Evolutionary conservation across 2,329 filamentous ascomycete genomes (phyloP).

Genomic region (Aureobasidium subglaciale): DNA sequence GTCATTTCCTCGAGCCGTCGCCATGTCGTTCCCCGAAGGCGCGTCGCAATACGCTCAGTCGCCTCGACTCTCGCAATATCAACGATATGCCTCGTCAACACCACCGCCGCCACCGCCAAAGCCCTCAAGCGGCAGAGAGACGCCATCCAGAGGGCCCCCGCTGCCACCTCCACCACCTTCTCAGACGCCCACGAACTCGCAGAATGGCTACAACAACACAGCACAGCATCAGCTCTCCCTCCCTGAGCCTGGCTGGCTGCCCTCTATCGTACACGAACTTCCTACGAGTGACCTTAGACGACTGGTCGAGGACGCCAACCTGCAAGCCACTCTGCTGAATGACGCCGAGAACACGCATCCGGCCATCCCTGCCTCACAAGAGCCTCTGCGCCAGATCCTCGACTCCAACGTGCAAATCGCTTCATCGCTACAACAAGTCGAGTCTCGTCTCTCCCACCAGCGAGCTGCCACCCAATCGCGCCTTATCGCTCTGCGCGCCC

Average conservation of each 20-base stretch:
- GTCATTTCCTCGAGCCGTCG: neutral
- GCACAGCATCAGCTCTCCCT: constrained; percentile 20
- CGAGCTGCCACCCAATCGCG: constrained; percentile 71
- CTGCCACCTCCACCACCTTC: constrained; percentile 38
- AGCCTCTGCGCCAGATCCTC: constrained; percentile 57
- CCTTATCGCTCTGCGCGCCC: constrained; percentile 71
- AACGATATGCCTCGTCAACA: constrained; percentile 36
- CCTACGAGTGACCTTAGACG: constrained; percentile 65
- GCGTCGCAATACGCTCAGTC: constrained; percentile 26
- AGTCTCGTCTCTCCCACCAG: constrained; percentile 51
- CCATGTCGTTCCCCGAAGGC: constrained; percentile 2
- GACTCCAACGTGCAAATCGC: constrained; percentile 66
- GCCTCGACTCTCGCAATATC: constrained; percentile 32
- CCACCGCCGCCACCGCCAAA: constrained; percentile 44
- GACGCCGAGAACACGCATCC: constrained; percentile 62
- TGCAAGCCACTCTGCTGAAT: constrained; percentile 70
- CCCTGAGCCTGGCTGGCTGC: constrained; percentile 66
- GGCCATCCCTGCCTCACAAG: constrained; percentile 59
- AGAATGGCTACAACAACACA: neutral
- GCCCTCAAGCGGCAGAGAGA: constrained; percentile 35
- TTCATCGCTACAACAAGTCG: constrained; percentile 53
- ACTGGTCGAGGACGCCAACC: constrained; percentile 55
- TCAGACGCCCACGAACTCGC: constrained; percentile 21
- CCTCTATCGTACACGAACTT: constrained; percentile 69
- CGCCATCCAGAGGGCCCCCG: constrained; percentile 37